These are phyloP conservation scores for Penicillium palitans DNA, from an alignment of 2,329 filamentous ascomycete species.

Conservation along the genomic window DNA sequence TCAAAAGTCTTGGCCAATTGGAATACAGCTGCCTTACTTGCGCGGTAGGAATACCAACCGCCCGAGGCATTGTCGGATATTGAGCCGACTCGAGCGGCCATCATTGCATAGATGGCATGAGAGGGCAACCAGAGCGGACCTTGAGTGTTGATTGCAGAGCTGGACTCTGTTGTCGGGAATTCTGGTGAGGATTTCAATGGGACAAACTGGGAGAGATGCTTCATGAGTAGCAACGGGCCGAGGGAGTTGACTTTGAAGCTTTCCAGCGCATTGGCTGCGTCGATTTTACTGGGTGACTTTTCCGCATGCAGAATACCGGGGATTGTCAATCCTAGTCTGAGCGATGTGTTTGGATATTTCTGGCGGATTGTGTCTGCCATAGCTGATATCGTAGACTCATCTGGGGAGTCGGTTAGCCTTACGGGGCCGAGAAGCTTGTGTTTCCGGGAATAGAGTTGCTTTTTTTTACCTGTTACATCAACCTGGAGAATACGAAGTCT, in stretches of 20 bases:
- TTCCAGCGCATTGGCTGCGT: conserved; percentile 60
- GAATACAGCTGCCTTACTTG: conserved; percentile 73
- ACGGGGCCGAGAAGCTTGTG: no score
- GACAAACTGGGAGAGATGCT: conserved; percentile 70
- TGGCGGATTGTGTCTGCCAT: conserved; percentile 57
- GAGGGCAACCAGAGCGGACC: conserved; percentile 44
- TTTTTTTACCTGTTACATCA: conserved; percentile 56
- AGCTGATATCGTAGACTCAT: conserved; percentile 62
- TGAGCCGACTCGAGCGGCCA: conserved; percentile 76
- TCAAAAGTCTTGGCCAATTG: conserved; percentile 72
- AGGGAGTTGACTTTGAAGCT: conserved; percentile 74
- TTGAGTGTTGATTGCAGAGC: conserved; percentile 6
- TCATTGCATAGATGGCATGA: conserved; percentile 67
- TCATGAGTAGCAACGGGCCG: conserved; percentile 73
- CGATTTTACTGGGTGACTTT: conserved; percentile 66
- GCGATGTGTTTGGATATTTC: conserved; percentile 57
- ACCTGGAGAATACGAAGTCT: conserved; percentile 55
- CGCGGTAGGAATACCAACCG: conserved; percentile 81
- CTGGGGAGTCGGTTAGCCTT: conserved; percentile 33
- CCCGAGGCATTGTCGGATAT: conserved; percentile 70
- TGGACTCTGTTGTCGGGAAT: conserved; percentile 17
- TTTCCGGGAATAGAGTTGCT: background rate
- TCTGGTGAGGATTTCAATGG: conserved; percentile 57
- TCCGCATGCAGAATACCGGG: conserved; percentile 74
- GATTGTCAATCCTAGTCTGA: conserved; percentile 68